Percentiles rank a stretch among this genome's conserved stretches.
Conservation (phyloP, 2,329 filamentous ascomycete genomes). For the Aspergillus japonicus region DNA sequence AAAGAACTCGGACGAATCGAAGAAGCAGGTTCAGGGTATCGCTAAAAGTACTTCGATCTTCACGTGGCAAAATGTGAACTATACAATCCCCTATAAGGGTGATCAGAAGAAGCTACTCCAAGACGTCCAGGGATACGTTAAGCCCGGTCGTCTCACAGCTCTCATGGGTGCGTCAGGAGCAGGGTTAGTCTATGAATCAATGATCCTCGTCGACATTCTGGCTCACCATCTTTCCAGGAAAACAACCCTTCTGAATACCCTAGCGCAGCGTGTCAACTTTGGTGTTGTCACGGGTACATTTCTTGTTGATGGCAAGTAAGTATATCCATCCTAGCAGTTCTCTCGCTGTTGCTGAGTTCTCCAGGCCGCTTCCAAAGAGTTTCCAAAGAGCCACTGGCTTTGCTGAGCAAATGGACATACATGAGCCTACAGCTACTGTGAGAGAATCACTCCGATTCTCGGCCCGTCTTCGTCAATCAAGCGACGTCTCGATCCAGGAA, state of each 20-base stretch:
- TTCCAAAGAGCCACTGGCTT: constrained; percentile 57
- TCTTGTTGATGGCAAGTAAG: constrained; percentile 47
- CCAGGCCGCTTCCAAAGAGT: constrained; percentile 43
- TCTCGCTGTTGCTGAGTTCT: constrained; percentile 10
- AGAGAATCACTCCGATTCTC: constrained; percentile 66
- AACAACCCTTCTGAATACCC: constrained; percentile 49
- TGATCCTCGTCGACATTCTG: neutral
- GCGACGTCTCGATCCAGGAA: constrained; percentile 56
- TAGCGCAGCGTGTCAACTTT: constrained; percentile 48
- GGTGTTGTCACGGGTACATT: constrained; percentile 46
- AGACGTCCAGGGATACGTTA: constrained; percentile 69
- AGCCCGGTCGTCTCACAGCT: constrained; percentile 73
- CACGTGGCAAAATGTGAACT: constrained; percentile 84
- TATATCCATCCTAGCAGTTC: neutral
- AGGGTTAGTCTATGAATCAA: constrained; percentile 27
- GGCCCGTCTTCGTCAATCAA: constrained; percentile 62
- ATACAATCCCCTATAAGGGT: constrained; percentile 55
- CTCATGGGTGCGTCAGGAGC: constrained; percentile 75
- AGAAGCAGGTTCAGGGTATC: constrained; percentile 48
- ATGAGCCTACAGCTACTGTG: constrained; percentile 65
- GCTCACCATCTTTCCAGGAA: constrained; percentile 35
- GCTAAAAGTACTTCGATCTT: constrained; percentile 69
- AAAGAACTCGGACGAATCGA: constrained; percentile 18
- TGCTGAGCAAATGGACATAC: constrained; percentile 65
- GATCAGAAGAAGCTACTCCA: constrained; percentile 53